Evolutionary conservation across 208 protist species (phyloP).

Genomic region (Trypanosoma boissoni): DNA sequence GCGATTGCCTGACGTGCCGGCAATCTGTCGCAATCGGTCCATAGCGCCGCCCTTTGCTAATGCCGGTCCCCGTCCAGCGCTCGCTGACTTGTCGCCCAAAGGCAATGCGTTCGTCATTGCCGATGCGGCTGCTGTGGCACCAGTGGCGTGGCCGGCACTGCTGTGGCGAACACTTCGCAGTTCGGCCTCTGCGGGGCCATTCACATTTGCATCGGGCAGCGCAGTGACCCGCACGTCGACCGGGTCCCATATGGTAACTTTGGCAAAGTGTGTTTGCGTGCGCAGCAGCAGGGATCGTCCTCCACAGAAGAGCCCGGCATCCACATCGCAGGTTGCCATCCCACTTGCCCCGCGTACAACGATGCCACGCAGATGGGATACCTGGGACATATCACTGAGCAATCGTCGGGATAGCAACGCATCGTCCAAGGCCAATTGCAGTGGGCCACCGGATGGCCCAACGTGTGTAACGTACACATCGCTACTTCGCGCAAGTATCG

Average conservation of each 20-base stretch:
- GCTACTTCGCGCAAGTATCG: constrained; percentile 31
- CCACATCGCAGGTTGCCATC: constrained; percentile 54
- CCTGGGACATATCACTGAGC: constrained; percentile 27
- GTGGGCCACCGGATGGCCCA: constrained; percentile 16
- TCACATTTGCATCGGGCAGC: neutral
- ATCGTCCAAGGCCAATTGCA: constrained; percentile 26
- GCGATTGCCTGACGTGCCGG: neutral
- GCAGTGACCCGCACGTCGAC: constrained; percentile 41
- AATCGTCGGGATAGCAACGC: constrained; percentile 24
- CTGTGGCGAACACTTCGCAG: neutral
- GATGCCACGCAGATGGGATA: constrained; percentile 51
- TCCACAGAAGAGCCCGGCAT: constrained; percentile 46
- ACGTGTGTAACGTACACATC: constrained; percentile 40
- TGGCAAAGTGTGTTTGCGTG: constrained; percentile 72
- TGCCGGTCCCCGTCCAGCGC: too few relatives aligned
- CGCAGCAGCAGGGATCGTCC: constrained; percentile 38
- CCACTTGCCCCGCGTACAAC: constrained; percentile 37
- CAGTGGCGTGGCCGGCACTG: neutral
- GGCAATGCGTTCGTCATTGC: too few relatives aligned
- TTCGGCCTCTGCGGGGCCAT: neutral
- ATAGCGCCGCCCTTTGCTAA: too few relatives aligned
- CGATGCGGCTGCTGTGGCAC: too few relatives aligned
- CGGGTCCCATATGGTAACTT: constrained; percentile 48
- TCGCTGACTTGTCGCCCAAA: too few relatives aligned
- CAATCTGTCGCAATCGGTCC: too few relatives aligned